phyloP scores from a whole-genome alignment of 2,329 filamentous ascomycete genomes.

The Pseudocercospora crystallina region DNA sequence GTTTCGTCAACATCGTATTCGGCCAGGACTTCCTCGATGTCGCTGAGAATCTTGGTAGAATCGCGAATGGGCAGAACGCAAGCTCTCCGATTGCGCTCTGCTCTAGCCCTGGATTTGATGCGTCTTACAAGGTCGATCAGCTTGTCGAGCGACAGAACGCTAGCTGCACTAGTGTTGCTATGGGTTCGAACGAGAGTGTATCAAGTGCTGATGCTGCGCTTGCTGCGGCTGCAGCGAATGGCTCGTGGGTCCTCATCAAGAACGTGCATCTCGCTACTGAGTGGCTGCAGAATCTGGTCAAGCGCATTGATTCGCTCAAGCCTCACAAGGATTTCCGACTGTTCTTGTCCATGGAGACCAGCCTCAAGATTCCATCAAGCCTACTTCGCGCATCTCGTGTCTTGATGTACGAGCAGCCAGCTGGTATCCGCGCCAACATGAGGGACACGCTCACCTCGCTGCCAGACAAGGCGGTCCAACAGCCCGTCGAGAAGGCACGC shows the following conservation, averaged over 20 bases:
- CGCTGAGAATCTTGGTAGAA: slow-evolving; percentile 79
- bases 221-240: slow-evolving; percentile 83
- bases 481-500: slow-evolving; percentile 85
- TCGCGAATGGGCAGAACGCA: slow-evolving; percentile 79
- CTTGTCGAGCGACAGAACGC: slow-evolving; percentile 81
- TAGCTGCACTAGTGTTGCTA: slow-evolving; percentile 93
- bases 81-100: slow-evolving; percentile 86
- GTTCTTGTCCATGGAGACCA: slow-evolving; percentile 97
- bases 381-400: slow-evolving; percentile 88
- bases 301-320: slow-evolving; percentile 92
- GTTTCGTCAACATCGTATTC: slow-evolving; percentile 85
- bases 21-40: slow-evolving; percentile 79
- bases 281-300: slow-evolving; percentile 96
- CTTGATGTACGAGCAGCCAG: slow-evolving; percentile 96
- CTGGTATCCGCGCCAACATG: slow-evolving; percentile 96
- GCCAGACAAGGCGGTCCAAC: slow-evolving; percentile 60
- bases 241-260: slow-evolving; percentile 97
- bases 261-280: slow-evolving; percentile 95
- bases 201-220: slow-evolving; percentile 95
- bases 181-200: slow-evolving; percentile 95
- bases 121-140: slow-evolving; percentile 97
- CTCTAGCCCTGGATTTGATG: slow-evolving; percentile 95
- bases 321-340: slow-evolving; percentile 89
- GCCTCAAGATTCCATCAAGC: slow-evolving; percentile 94
- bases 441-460: slow-evolving; percentile 88